phyloP scores from a whole-genome alignment of 2,329 filamentous ascomycete genomes.

The Neonectria neomacrospora region DNA sequence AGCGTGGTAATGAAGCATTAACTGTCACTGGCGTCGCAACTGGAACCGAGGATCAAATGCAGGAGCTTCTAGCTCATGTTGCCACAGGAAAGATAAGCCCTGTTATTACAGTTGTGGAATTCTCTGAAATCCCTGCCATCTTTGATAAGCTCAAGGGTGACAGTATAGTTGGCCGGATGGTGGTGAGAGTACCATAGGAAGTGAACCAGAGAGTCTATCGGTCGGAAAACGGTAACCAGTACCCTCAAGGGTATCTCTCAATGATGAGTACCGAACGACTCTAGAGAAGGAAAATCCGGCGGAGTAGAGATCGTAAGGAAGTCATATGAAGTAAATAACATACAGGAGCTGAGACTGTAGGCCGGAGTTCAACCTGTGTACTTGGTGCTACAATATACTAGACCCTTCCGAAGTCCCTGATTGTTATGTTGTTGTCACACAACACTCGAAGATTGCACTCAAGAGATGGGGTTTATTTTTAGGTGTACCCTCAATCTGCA shows the following conservation, averaged over 20 bases:
- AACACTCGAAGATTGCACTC: too few species aligned
- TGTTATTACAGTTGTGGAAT: slow-evolving; percentile 12
- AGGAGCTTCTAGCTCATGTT: slow-evolving; percentile 23
- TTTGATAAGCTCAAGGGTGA: slow-evolving; percentile 25
- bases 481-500: neutral
- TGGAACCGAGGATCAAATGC: slow-evolving; percentile 37
- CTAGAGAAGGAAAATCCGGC: too few species aligned
- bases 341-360: too few species aligned
- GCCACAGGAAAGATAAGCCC: slow-evolving; percentile 18
- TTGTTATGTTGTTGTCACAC: too few species aligned
- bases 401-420: too few species aligned
- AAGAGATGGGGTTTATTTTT: neutral
- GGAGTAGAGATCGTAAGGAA: too few species aligned
- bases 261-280: too few species aligned
- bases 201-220: too few species aligned
- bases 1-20: slow-evolving; percentile 2
- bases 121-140: slow-evolving; percentile 19
- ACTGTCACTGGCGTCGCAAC: slow-evolving; percentile 33
- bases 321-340: neutral
- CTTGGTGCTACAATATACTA: too few species aligned
- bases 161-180: slow-evolving; percentile 29
- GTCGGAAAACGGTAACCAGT: neutral
- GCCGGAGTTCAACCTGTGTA: too few species aligned
- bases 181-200: slow-evolving; percentile 29
- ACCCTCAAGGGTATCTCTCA: neutral